Base-by-base conservation (phyloP, 2,329 filamentous ascomycete genomes). In the Stagonosporopsis chrysanthemi region DNA sequence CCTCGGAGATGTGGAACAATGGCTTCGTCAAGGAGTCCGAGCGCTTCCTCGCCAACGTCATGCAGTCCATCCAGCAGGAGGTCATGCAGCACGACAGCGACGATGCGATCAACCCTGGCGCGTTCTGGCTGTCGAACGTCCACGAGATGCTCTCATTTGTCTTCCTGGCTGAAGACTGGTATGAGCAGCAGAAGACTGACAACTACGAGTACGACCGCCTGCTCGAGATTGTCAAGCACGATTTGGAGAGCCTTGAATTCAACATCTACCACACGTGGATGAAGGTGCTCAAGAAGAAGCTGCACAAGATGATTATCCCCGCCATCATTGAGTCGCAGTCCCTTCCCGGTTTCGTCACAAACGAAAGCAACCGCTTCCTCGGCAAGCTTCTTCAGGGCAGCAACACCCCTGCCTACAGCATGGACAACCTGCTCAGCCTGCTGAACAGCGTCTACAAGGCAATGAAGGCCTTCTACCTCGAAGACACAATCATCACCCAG, bases 231-330 rank as follows among this genome's bases (percentile, higher is more conserved):
- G 95, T 99, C 75, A 99, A 99, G 84, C 95, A 99, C 76, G 95
- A 99, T 76, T 83, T 99, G 48, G 95, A 99, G 81, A 97, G 91
- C 78, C 84, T 99, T 63, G 95, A 99, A 80, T 99, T 99, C 83
- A 99, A 99, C 82, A 99, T 99, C 71, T 99, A 99, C 80, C 95
- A 99, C 80, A 99, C 95, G 24, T 99, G 95, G 95, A 99, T 99
- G 95, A 99, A 99, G 84, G 91, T 97, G 55, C 82, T 99, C 73
- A 99, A 99, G 86, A 97, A 97, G 87, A 97, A 96, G 82, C 85
- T 99, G 63, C 92, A 96, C 72, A 98, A 98, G 86, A 99, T 99
- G 95, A 96, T 99, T 72, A 96, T 99, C 50, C 95, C 95, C 1
- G 95, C 95, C 53, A 99, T 99, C 76, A 99, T 99, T 72, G 95